A percentile compares a stretch with the other conserved stretches of the same genome.
Conservation (phyloP, 441 rosid genomes). For the Gossypium davidsonii region DNA sequence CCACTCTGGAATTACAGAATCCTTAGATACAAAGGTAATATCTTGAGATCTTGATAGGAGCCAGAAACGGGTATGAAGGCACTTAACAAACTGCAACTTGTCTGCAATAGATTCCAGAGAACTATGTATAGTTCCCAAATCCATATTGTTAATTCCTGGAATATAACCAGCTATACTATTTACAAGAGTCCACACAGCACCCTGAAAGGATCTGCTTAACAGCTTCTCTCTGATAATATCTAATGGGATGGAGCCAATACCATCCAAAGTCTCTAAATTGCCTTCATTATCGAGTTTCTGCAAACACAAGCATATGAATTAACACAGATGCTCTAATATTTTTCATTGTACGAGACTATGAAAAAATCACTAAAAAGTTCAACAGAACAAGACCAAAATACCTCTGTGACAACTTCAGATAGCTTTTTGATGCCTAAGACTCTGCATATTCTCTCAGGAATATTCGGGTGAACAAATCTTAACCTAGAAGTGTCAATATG, state of each 20-base stretch:
- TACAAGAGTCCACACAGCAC: conserved; percentile 63
- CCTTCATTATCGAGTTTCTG: conserved; percentile 71
- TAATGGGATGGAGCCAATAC: conserved; percentile 56
- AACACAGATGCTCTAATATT: not conserved
- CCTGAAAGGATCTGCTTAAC: conserved; percentile 55
- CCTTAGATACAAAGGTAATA: conserved; percentile 52
- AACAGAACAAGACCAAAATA: conserved; percentile 16
- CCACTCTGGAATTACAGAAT: conserved; percentile 64
- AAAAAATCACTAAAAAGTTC: conserved; percentile 6
- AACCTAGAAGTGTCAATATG: conserved; percentile 69
- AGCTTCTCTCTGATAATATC: conserved; percentile 21
- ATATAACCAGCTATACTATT: conserved; percentile 30
- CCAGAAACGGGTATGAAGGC: conserved; percentile 66
- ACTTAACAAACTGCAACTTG: conserved; percentile 70
- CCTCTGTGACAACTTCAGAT: conserved; percentile 91
- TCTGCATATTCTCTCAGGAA: conserved; percentile 71
- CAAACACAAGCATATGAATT: conserved; percentile 14
- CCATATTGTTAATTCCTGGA: conserved; percentile 31
- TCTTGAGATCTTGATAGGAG: conserved; percentile 65
- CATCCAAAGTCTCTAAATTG: conserved; percentile 46
- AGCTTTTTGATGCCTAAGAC: conserved; percentile 74
- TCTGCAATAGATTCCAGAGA: conserved; percentile 54
- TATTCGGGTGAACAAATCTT: conserved; percentile 78
- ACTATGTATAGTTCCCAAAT: conserved; percentile 41
- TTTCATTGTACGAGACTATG: not conserved